phyloP scores from a whole-genome alignment of 2,329 filamentous ascomycete genomes.

The Fusarium napiforme region DNA sequence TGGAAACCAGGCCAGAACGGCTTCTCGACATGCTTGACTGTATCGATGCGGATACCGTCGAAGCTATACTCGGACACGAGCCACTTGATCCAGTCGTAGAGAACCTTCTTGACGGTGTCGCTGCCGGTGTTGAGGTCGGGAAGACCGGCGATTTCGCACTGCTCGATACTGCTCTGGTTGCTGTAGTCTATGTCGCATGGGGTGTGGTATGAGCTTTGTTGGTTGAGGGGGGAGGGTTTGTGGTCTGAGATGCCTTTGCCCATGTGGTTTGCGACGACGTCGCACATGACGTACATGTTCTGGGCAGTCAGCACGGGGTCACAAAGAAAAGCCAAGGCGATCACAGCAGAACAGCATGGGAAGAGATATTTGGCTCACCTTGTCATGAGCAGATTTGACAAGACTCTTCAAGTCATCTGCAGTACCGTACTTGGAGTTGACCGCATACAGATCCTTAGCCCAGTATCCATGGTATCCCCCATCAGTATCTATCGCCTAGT shows the following conservation, averaged over 20 bases:
- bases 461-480: slow-evolving; percentile 38
- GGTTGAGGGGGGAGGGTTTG: slow-evolving; percentile 59
- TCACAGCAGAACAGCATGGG: not conserved
- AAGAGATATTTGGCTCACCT: not conserved
- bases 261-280: slow-evolving; percentile 70
- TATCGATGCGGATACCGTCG: slow-evolving; percentile 71
- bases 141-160: slow-evolving; percentile 50
- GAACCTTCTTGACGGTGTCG: slow-evolving; percentile 58
- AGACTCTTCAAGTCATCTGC: slow-evolving; percentile 25
- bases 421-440: slow-evolving; percentile 29
- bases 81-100: slow-evolving; percentile 67
- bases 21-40: slow-evolving; percentile 69
- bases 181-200: slow-evolving; percentile 23
- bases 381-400: slow-evolving; percentile 25
- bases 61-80: slow-evolving; percentile 70
- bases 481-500: not conserved
- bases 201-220: slow-evolving; percentile 44
- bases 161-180: slow-evolving; percentile 26
- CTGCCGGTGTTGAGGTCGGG: slow-evolving; percentile 71
- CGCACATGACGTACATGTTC: slow-evolving; percentile 67
- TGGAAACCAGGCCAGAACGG: slow-evolving; percentile 67
- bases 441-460: slow-evolving; percentile 24
- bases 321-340: fast-evolving
- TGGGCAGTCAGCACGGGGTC: not conserved
- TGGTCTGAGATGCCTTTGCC: slow-evolving; percentile 59